Evolutionary conservation across 2,329 filamentous ascomycete genomes (phyloP), one percentile per base, ranked within the genome.

Genomic region (Xylaria sp.): DNA sequence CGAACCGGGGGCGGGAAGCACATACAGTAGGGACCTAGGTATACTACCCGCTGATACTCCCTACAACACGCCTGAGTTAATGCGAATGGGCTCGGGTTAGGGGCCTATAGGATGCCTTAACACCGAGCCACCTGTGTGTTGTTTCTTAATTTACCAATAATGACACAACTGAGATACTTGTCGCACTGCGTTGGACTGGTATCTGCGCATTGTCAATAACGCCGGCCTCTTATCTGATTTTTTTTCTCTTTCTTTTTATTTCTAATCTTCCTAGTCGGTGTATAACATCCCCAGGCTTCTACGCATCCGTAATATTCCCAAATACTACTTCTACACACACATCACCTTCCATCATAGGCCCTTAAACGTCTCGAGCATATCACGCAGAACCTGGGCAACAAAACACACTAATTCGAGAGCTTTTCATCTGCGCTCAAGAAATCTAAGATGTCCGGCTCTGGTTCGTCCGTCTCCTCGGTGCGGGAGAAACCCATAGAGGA

Each of bases 401-500:
- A 25, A 50, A 19, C 35, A 31, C 14, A 45, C 15, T 31, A 6
- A 17, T 38, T n/a, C 42, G 2, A 52, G 35, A 46, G 7, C 23
- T n/a, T 42, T 31, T 5, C 28, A 31, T 14, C n/a, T 49, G 31
- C 33, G 4, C 35, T 38, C 33, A 43, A 15, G 46, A 8, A 19
- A 49, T 21, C 17, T 23, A n/a, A 17, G 21, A 60, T 60, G 49
- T 23, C 57, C 7, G 33, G 35, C 1, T 7, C 40, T 7, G 49
- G 25, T n/a, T 60, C 49, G n/a, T 40, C 57, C 12, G 49, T n/a
- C 37, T 60, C 57, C 21, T 60, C 57, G 0, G 33, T 60, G 49
- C 57, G 33, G 42, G 49, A 60, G 57, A 60, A 60, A 17, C 35
- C 31, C 49, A 38, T 38, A 19, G 57, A 49, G 4, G 42, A 42